These are phyloP conservation scores for Ophiorrhiza pumila DNA, from an alignment of 257 asterid species.

Conservation along the genomic window DNA sequence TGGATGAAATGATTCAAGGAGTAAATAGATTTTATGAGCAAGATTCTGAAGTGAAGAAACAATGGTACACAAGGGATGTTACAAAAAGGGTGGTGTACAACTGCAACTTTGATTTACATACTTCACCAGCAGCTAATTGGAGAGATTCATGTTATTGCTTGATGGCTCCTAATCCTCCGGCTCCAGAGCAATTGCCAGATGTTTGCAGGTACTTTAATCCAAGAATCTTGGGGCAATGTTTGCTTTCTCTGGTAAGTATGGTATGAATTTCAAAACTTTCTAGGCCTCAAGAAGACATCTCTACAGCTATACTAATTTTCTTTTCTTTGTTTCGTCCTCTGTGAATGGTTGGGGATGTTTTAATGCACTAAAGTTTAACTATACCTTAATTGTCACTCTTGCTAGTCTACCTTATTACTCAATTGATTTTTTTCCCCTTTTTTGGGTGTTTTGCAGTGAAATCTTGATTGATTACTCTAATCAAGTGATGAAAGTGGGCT, in stretches of 20 bases:
- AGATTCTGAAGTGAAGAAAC: conserved; percentile 9
- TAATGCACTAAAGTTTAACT: too few relatives aligned
- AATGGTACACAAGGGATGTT: conserved; percentile 20
- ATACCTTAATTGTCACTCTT: too few relatives aligned
- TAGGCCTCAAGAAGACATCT: too few relatives aligned
- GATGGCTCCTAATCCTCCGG: conserved; percentile 38
- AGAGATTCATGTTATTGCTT: conserved; percentile 33
- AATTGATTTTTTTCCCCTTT: too few relatives aligned
- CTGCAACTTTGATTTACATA: conserved; percentile 42
- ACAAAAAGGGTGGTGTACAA: conserved; percentile 33
- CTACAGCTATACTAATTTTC: too few relatives aligned
- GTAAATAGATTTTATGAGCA: conserved; percentile 24
- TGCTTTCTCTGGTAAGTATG: too few relatives aligned
- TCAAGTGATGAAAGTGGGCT: conserved; percentile 27
- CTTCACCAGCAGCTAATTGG: conserved; percentile 33
- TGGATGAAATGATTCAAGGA: conserved; percentile 42
- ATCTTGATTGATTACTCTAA: conserved; percentile 32
- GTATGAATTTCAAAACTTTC: too few relatives aligned
- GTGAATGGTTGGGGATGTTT: too few relatives aligned
- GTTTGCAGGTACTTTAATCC: conserved; percentile 27
- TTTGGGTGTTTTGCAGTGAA: conserved; percentile 23
- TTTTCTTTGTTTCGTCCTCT: too few relatives aligned
- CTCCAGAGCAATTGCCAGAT: conserved; percentile 30
- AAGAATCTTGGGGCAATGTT: too few relatives aligned
- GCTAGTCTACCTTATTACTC: too few relatives aligned